Evolutionary conservation across 1,139 yeast species (phyloP), one percentile per base, ranked within the genome.

Genomic region (Casaregolazyma suthepensis): DNA sequence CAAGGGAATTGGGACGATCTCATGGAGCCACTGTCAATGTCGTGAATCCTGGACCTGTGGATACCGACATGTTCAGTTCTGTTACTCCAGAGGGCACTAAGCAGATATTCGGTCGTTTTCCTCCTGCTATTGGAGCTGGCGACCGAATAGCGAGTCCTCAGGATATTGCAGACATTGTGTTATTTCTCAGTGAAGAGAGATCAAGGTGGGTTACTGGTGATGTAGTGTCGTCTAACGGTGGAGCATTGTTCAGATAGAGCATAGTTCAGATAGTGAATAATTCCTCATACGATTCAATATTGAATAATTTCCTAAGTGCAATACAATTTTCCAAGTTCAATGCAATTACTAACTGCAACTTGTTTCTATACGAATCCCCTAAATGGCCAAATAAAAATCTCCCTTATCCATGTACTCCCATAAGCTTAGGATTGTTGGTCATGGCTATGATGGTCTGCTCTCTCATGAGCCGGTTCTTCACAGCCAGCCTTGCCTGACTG

Each of bases 401-500:
- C 12, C 7, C 17, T 35, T 35, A 35, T 9, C 15, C 40, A 15
- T 44, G 18, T 45, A n/a, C 40, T 18, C 42, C 19, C 23, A 48
- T 17, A 22, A 29, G 51, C 22, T 45, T 44, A 17, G 51, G 51
- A 38, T 48, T 43, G 46, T 48, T 26, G 26, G 42, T 40, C 35
- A 31, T 18, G 22, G 35, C 35, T 7, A 54, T 40, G 38, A 46
- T 20, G 10, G 46, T 47, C 47, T 53, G 54, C 50, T 65, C 69
- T n/a, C 63, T 53, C 23, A 62, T 66, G 37, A 65, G 54, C 17
- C 67, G 56, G 37, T 58, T 56, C 40, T 58, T 57, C 20, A 65
- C 69, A 2, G 68, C 67, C 26, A 61, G 55, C n/a, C 67, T 57
- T 0, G 68, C 64, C 49, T 65, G 67, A n/a, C 58, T 59, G 57